phyloP scores from a whole-genome alignment of 2,329 filamentous ascomycete species.

The Passalora sequoiae region DNA sequence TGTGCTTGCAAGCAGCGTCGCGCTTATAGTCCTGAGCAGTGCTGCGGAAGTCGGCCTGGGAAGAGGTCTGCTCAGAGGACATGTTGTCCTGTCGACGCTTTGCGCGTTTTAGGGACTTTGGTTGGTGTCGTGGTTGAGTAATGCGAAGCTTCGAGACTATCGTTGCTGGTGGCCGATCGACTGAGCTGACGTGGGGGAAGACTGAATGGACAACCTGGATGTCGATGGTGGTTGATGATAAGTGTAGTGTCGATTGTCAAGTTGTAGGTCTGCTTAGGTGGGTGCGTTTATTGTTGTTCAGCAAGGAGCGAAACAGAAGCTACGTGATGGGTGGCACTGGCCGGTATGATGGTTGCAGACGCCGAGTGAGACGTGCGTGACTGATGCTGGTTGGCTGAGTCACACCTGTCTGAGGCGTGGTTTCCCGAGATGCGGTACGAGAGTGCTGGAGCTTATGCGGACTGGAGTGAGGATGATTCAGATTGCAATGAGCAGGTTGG shows the following conservation, averaged over 20 bases:
- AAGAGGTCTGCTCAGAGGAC: conserved; percentile 44
- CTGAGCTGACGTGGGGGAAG: neutral
- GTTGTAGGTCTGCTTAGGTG: conserved; percentile 6
- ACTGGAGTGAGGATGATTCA: conserved; percentile 2
- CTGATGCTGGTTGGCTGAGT: conserved; percentile 11
- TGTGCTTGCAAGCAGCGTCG: conserved; percentile 46
- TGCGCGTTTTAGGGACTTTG: conserved; percentile 7
- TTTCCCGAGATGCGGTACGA: conserved; percentile 4
- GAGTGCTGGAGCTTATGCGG: neutral
- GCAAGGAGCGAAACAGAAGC: conserved; percentile 16
- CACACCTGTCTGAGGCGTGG: conserved; percentile 14
- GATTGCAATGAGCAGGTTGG: too few relatives aligned
- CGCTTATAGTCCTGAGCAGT: conserved; percentile 50
- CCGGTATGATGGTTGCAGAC: conserved; percentile 13
- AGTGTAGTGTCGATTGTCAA: neutral
- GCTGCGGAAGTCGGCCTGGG: conserved; percentile 51
- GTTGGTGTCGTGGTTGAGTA: conserved; percentile 8
- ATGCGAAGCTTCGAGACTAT: conserved; percentile 1
- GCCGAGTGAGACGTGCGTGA: conserved; percentile 6
- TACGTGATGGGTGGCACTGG: conserved; percentile 11
- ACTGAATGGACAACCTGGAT: conserved; percentile 23
- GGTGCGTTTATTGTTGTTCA: conserved; percentile 8
- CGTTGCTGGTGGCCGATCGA: conserved; percentile 1
- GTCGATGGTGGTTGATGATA: conserved; percentile 8
- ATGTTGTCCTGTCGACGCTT: conserved; percentile 29